Evolutionary conservation across 192 early-diverging fungal species (phyloP), one percentile per base, ranked within the genome.

Genomic region (Pilaira anomala): DNA sequence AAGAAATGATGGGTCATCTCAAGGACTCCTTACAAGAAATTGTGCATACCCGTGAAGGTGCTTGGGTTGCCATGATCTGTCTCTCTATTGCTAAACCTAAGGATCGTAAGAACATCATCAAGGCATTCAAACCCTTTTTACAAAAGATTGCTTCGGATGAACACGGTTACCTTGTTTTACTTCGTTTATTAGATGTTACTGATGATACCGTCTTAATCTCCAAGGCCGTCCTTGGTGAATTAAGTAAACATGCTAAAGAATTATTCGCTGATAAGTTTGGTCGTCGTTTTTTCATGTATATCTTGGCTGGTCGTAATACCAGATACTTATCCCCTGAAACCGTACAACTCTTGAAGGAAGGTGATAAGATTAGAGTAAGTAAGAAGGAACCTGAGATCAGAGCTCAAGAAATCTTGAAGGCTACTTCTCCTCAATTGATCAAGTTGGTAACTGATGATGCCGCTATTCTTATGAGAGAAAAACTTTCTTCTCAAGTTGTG

Each of bases 21-120:
- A 90, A 92, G 68, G 91, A 94, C 62, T 85, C 90, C 60, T 77
- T 93, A 8, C 85, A 85, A 26, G 85, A 93, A 73, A 89, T 98
- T 50, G 76, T 97, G 58, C 96, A 98, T 68, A 98, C 95, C 33
- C 80, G 88, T 50, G 95, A 97, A 62, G 96, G 96, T 60, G 83
- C 95, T 7, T 88, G 84, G 25, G 89, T 90, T 21, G 88, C 86
- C 5, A 94, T 93, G 85, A 81, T 88, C 30, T 91, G 86, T 57
- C 59, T 98, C 56, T 73, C 90, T 21, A 76, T 94, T 69, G 87
- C 86, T 9, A 79, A 86, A 19, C 80, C 91, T 39, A 96, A 96
- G 80, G 93, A 96, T 74, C 88, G 94, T 71, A 97, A 97, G 79
- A 77, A 77, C 16, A 94, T 98, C 56, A 73, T 94, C 60, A 92